Conservation (phyloP, 208 protist genomes). For the Leishmania tropica region DNA sequence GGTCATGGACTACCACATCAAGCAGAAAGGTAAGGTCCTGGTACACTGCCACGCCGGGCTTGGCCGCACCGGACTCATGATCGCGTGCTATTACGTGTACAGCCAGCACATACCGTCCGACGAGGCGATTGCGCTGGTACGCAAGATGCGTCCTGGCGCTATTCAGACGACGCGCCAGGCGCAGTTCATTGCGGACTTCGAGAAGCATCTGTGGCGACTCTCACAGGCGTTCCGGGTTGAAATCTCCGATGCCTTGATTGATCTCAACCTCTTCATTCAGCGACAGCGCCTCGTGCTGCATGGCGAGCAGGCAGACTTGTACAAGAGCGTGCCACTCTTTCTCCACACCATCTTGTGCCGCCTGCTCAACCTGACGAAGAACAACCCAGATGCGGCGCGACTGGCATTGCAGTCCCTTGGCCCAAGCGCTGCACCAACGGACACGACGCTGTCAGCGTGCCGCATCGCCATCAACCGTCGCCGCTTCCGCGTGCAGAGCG, state of each 20-base stretch:
- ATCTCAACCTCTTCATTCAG: slow-evolving; percentile 78
- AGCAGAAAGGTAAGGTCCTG: slow-evolving; percentile 84
- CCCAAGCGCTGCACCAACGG: slow-evolving; percentile 55
- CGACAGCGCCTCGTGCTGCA: slow-evolving; percentile 82
- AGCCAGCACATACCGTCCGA: slow-evolving; percentile 68
- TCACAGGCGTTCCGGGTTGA: slow-evolving; percentile 79
- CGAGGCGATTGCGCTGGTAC: slow-evolving; percentile 80
- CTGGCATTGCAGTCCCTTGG: slow-evolving; percentile 63
- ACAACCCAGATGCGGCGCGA: slow-evolving; percentile 36
- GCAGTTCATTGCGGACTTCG: slow-evolving; percentile 88
- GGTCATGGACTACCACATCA: slow-evolving; percentile 91
- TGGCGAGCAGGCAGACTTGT: slow-evolving; percentile 79
- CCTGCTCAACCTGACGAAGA: slow-evolving; percentile 62
- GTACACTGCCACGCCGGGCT: slow-evolving; percentile 94
- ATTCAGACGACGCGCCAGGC: slow-evolving; percentile 88
- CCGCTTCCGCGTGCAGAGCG: slow-evolving; percentile 59
- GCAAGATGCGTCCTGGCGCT: slow-evolving; percentile 68
- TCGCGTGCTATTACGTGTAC: slow-evolving; percentile 92
- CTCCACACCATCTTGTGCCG: slow-evolving; percentile 80
- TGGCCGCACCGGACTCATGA: slow-evolving; percentile 90
- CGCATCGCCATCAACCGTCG: slow-evolving; percentile 82
- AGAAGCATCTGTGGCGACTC: slow-evolving; percentile 83
- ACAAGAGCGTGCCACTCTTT: slow-evolving; percentile 74
- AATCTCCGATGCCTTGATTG: slow-evolving; percentile 76
- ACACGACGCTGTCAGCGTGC: slow-evolving; percentile 50